Percentiles rank a stretch among this genome's conserved stretches.
Conservation (phyloP, 2,329 filamentous ascomycete genomes). For the Penicillium griseofulvum region DNA sequence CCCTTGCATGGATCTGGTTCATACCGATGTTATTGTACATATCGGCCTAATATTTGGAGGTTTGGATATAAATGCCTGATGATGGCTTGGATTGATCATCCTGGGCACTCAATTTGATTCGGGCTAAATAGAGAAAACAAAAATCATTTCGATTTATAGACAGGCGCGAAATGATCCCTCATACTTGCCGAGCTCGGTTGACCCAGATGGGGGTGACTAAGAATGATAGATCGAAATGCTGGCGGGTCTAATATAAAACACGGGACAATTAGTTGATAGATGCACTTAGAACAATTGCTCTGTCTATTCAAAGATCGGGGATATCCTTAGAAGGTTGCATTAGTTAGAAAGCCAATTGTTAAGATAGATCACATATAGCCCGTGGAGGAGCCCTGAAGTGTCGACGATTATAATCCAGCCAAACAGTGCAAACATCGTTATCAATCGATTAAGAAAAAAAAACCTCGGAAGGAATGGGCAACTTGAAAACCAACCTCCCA, state of each 20-base stretch:
- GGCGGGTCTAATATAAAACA: constrained; percentile 1
- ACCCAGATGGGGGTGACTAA: background rate
- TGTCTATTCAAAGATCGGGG: constrained; percentile 1
- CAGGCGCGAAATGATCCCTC: constrained; percentile 1
- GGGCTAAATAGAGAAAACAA: background rate
- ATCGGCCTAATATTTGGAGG: constrained; percentile 10
- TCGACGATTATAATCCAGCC: constrained; percentile 2
- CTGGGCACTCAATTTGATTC: background rate
- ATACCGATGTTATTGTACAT: constrained; percentile 15
- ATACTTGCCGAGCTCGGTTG: background rate
- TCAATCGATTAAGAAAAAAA: constrained; percentile 25
- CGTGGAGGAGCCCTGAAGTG: background rate
- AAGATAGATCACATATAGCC: constrained; percentile 13
- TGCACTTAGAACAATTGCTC: background rate
- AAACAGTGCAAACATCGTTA: constrained; percentile 39
- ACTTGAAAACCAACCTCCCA: constrained; percentile 13
- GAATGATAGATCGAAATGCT: constrained; percentile 14
- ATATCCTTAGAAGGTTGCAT: constrained; percentile 10
- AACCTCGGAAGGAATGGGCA: constrained; percentile 16
- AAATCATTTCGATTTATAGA: background rate
- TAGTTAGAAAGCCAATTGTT: constrained; percentile 3
- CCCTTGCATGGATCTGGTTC: constrained; percentile 24
- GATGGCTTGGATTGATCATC: constrained; percentile 6
- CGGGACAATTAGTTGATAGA: constrained; percentile 12
- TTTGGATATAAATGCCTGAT: constrained; percentile 25